Evolutionary conservation across 768 basidiomycete species (phyloP).

Genomic region (Mycena alexandri): DNA sequence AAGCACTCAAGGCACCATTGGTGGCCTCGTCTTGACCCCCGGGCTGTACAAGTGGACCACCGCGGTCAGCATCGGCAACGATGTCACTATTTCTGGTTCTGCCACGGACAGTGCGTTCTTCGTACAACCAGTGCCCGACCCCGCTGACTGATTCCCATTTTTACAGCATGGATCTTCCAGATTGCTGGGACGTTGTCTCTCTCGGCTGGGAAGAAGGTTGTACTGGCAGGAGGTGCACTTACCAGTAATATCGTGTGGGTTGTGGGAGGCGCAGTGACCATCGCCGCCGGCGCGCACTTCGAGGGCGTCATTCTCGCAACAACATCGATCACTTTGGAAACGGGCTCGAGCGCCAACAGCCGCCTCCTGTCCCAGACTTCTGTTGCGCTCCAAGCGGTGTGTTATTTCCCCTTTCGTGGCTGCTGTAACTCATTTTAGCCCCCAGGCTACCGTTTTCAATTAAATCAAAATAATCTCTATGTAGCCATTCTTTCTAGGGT

Average conservation of each 20-base stretch:
- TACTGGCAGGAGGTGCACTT: conserved; percentile 4
- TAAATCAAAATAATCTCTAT: too few relatives aligned
- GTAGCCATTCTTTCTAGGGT: too few relatives aligned
- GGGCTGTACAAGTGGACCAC: too few relatives aligned
- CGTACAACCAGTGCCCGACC: neutral
- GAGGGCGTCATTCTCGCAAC: conserved; percentile 8
- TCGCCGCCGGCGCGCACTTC: neutral
- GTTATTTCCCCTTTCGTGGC: too few relatives aligned
- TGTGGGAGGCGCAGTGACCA: neutral
- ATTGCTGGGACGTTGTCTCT: neutral
- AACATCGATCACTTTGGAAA: neutral
- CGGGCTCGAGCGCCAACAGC: neutral
- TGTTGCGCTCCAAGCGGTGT: conserved; percentile 11
- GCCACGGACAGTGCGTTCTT: neutral
- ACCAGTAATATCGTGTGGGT: conserved; percentile 2
- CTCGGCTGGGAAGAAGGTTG: neutral
- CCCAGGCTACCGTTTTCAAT: too few relatives aligned
- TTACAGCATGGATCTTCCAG: conserved; percentile 10
- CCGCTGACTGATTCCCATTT: neutral
- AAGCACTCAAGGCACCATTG: too few relatives aligned
- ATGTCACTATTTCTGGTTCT: too few relatives aligned
- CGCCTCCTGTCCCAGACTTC: conserved; percentile 4
- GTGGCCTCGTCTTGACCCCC: too few relatives aligned
- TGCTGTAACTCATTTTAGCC: too few relatives aligned
- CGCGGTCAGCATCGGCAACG: too few relatives aligned